These are phyloP conservation scores for Trifolium fragiferum DNA, from an alignment of 306 rosid genomes.

Conservation along the genomic window DNA sequence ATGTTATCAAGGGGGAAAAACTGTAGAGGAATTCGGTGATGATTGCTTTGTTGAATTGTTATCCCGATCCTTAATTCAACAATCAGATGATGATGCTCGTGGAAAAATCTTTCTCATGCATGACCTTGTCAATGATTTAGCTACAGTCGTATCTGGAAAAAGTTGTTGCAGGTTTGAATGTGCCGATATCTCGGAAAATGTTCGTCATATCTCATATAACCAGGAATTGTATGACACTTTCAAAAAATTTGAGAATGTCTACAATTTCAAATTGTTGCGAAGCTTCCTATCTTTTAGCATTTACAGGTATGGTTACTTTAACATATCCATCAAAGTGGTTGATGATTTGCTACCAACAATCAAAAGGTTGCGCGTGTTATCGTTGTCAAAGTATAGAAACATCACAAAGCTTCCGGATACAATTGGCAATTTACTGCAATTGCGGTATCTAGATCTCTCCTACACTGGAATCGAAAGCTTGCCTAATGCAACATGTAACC, in stretches of 20 bases:
- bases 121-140: slow-evolving; percentile 35
- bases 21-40: slow-evolving; percentile 31
- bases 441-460: slow-evolving; percentile 10
- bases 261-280: background rate
- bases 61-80: background rate
- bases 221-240: background rate
- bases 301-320: fast-evolving
- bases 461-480: background rate
- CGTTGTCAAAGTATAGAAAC: background rate
- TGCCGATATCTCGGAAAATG: background rate
- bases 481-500: background rate
- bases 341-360: background rate
- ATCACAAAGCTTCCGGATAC: background rate
- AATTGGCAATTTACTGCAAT: background rate
- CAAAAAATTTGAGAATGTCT: background rate
- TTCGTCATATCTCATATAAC: slow-evolving; percentile 38
- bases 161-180: background rate
- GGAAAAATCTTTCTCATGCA: slow-evolving; percentile 26
- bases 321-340: background rate
- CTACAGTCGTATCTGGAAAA: background rate
- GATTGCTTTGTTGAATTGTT: slow-evolving; percentile 37
- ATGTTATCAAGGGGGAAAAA: background rate
- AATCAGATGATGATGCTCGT: background rate
- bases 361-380: background rate
- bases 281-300: background rate